Evolutionary conservation across 2,329 filamentous ascomycete genomes (phyloP), one percentile per base, ranked within the genome.

Genomic region (Grosmannia clavigera): DNA sequence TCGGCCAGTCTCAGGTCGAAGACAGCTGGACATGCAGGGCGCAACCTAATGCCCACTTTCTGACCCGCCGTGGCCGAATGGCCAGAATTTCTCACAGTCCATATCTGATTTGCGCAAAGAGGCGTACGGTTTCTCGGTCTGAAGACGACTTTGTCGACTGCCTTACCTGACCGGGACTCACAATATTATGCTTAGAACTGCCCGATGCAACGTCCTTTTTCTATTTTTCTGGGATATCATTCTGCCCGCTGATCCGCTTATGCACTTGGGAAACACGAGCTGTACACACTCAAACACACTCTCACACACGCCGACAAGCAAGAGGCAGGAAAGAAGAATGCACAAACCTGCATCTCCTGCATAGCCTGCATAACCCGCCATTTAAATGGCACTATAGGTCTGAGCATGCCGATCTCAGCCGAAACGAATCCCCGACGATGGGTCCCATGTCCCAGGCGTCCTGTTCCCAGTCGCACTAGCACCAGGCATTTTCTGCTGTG

Each of bases 351-450:
- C 38, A 40, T 40, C 4, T 22, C 29, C 29, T 31, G 29, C 29
- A 7, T 31, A 31, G 29, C 29, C 29, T 31, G 29, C 29, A 31
- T 31, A 14, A 16, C 40, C 40, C 16, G 40, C 40, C 40, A 19
- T n/a, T 16, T 19, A 14, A 19, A 11, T 40, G 38, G 11, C 38
- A 16, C 14, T 19, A 6, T 16, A 43, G 40, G 12, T 14, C 35
- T 38, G 35, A 14, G 35, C 9, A 40, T 40, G 38, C 51, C 1
- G 14, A 38, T n/a, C 54, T 56, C 33, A 65, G 3, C 64, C 63
- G 40, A 65, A 65, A 19, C 63, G 60, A 22, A 65, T 64, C 12
- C 64, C 64, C 2, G 63, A 59, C 27, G 60, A 54, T 3, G 64
- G 63, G 22, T 64, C 58, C 64, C 64, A 65, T 4, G 62, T 65